Evolutionary conservation across 768 basidiomycete genomes (phyloP), one percentile per base, ranked within the genome.

Genomic region (Mycena rebaudengoi): DNA sequence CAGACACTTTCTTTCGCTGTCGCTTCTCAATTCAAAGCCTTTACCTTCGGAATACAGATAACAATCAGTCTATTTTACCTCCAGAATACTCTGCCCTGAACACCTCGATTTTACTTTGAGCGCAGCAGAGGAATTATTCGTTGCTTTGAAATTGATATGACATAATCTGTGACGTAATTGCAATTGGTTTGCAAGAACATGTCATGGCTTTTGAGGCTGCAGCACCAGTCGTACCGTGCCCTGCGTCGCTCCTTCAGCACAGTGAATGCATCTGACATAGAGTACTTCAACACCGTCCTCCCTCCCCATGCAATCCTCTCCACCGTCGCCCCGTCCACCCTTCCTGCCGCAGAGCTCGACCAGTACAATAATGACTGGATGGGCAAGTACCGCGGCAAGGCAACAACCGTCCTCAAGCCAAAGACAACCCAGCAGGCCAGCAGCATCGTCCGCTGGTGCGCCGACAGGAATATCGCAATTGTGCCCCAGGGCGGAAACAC

Each of bases 401-500:
- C 94, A 10, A 88, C 88, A 16, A 91, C 95, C 26, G 92, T 99
- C 13, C 82, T 99, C 52, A 94, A 91, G 74, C 98, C 98, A 6
- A 92, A 89, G 69, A 89, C 92, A 2, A 92, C 94, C 0, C 79
- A 92, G 64, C 89, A 99, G 79, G 95, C 99, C 73, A 91, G 91
- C 75, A 81, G 91, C 68, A 91, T 98, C 55, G 82, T 99, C 72
- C 90, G 89, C 73, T 94, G 90, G 82, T 99, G 98, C 77, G 88
- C 90, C 69, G 82, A 90, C 55, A 84, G 88, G 59, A 84, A 86
- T 56, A 91, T 99, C 40, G 90, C 90, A n/a, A 86, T 99, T 55
- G 96, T 98, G 2, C 98, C 98, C 2, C 98, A 99, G 76, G 97
- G 98, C 46, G 98, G 98, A 45, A 99, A 99, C 79, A 99, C 98